Base-by-base conservation (phyloP, 257 asterid species). In the Capsicum pubescens region DNA sequence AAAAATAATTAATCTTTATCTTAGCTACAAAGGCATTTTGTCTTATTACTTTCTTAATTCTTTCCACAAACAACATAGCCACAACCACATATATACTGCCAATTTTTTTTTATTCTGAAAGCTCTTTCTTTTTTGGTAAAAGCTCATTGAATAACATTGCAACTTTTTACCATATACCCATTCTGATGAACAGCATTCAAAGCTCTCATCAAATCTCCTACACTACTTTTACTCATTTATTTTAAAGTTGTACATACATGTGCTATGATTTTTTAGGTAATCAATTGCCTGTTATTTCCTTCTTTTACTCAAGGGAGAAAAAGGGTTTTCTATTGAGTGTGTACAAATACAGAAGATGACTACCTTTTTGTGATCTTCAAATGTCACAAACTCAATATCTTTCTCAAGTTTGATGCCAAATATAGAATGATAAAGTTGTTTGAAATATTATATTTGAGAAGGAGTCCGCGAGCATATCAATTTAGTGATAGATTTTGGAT, bases 401-500 rank as follows among this genome's bases (percentile, higher is more conserved):
- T 90, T 94, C 89, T 96, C 99, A 87, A 96, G 88, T 81, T 91
- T 82, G 85, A 88, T 84, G 85, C 91, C 89, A 84, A 92, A 93
- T 44, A 86, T 81, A 52, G 93, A 87, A 84, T 60, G 83, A 86
- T 94, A 96, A 55, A 93, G 59, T 87, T 92, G 99, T 84, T 93
- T 96, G 54, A 92, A 83, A 26, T 93, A 92, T 42, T 92, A 95
- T 54, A 94, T 84, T 87, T 96, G 99, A 32, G 98, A 42, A 26
- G 98, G 84, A 56, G 97, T 93, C 63, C 98, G 94, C 6, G 98
- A 96, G 81, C 98, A 96, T 85, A 96, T 90, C 26, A 96, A 94
- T 92, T 94, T 97, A 50, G 99, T 94, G 21, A 97, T 97, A 82
- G 92, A 93, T 88, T 84, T 90, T 32, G 92, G 90, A 90, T 91